Conservation (phyloP, 371 early-diverging fungal species). For the Saksenaea vasiformis region DNA sequence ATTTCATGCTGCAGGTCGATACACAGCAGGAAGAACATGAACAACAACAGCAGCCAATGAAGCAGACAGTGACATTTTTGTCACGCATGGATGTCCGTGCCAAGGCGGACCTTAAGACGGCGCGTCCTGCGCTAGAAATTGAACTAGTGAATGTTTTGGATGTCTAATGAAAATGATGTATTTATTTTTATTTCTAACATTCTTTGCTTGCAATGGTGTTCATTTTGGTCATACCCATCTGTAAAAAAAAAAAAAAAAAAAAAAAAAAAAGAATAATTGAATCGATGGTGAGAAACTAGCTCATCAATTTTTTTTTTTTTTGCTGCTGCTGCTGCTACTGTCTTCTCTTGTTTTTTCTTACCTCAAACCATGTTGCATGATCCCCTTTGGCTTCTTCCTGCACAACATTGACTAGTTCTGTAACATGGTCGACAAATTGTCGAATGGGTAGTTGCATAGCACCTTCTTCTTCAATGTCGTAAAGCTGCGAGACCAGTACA, state of each 20-base stretch:
- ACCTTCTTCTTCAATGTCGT: conserved; percentile 36
- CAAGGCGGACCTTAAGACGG: conserved; percentile 26
- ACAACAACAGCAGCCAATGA: conserved; percentile 94
- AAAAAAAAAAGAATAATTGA: neutral
- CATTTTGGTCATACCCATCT: conserved; percentile 13
- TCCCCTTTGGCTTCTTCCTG: conserved; percentile 35
- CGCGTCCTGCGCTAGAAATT: conserved; percentile 23
- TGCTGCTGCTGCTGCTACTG: too few species aligned
- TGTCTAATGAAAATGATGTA: neutral
- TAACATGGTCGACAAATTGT: conserved; percentile 25
- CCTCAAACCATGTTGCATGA: conserved; percentile 45
- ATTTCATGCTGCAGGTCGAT: conserved; percentile 15
- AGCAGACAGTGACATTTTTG: conserved; percentile 83
- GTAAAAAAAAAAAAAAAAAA: neutral
- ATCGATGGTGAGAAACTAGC: too few species aligned
- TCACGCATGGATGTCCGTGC: conserved; percentile 63
- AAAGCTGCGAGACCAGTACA: conserved; percentile 41
- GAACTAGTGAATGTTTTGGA: conserved; percentile 37
- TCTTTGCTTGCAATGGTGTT: neutral
- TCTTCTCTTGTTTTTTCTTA: too few species aligned
- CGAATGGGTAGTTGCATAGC: conserved; percentile 19
- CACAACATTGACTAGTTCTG: conserved; percentile 24
- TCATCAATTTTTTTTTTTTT: conserved; percentile 15
- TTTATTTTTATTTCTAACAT: neutral
- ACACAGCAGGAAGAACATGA: conserved; percentile 52